Percentiles rank a stretch among this genome's conserved stretches.
phyloP scores from a whole-genome alignment of 2,329 filamentous ascomycete genomes.

The Sarocladium strictum region DNA sequence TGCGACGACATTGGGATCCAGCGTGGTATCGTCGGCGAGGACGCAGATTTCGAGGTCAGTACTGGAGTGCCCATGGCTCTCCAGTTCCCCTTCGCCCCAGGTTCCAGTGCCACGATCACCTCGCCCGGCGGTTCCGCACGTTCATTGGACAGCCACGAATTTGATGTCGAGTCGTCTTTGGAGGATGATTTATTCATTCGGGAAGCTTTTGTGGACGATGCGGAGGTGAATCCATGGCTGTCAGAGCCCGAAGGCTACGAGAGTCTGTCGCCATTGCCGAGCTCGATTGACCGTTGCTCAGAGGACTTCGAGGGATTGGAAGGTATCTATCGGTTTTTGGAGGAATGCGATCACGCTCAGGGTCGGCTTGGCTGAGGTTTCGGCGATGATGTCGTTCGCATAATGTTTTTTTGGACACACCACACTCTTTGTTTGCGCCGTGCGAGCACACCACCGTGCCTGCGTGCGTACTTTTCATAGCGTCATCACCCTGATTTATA shows the following conservation, averaged over 20 bases:
- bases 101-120: slow-evolving; percentile 29
- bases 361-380: slow-evolving; percentile 24
- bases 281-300: slow-evolving; percentile 37
- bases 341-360: slow-evolving; percentile 46
- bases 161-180: slow-evolving; percentile 31
- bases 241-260: slow-evolving; percentile 42
- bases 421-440: slow-evolving; percentile 12
- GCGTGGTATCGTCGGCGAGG: slow-evolving; percentile 72
- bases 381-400: neutral
- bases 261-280: slow-evolving; percentile 42
- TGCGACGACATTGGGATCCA: slow-evolving; percentile 84
- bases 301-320: slow-evolving; percentile 50
- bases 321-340: slow-evolving; percentile 52
- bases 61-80: slow-evolving; percentile 69
- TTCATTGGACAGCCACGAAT: slow-evolving; percentile 33
- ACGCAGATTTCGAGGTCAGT: slow-evolving; percentile 62
- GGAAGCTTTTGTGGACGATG: slow-evolving; percentile 36
- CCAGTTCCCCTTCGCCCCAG: slow-evolving; percentile 79
- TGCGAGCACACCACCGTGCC: neutral
- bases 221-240: slow-evolving; percentile 41
- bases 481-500: slow-evolving; percentile 9
- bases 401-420: neutral
- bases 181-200: slow-evolving; percentile 29
- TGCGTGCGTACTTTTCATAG: slow-evolving; percentile 7
- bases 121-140: slow-evolving; percentile 43